Evolutionary conservation across 306 rosid genomes (phyloP).

Genomic region (Sicyos baderoa): DNA sequence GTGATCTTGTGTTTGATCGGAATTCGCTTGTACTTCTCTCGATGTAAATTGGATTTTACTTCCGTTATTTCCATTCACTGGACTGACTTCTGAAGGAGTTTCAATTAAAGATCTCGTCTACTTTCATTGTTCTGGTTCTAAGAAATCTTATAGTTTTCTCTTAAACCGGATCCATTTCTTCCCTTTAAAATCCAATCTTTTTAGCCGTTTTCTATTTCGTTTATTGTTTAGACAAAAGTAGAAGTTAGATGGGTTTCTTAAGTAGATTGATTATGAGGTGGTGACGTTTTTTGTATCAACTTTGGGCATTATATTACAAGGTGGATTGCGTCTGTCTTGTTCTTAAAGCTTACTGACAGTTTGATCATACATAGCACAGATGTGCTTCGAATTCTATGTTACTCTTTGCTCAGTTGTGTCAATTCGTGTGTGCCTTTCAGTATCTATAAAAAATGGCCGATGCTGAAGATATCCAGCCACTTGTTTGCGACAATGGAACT

Average conservation of each 20-base stretch:
- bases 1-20: slow-evolving; percentile 5
- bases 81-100: no score
- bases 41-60: not conserved
- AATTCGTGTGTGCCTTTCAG: slow-evolving; percentile 5
- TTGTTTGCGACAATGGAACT: slow-evolving; percentile 94
- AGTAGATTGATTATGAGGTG: not conserved
- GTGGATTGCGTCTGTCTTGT: not conserved
- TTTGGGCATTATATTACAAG: not conserved
- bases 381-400: not conserved
- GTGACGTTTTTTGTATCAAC: not conserved
- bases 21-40: not conserved
- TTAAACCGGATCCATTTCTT: not conserved
- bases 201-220: not conserved
- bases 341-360: not conserved
- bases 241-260: not conserved
- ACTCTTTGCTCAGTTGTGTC: not conserved
- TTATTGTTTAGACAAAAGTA: not conserved
- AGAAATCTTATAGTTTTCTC: not conserved
- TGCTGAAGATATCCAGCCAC: slow-evolving; percentile 92
- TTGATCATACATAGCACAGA: not conserved
- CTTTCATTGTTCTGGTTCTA: not conserved
- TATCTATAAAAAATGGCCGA: slow-evolving; percentile 67
- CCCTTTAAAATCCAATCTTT: not conserved
- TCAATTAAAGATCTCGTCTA: not conserved
- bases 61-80: not conserved